Evolutionary conservation across 768 basidiomycete genomes (phyloP).

Genomic region (Mycena capillaripes): DNA sequence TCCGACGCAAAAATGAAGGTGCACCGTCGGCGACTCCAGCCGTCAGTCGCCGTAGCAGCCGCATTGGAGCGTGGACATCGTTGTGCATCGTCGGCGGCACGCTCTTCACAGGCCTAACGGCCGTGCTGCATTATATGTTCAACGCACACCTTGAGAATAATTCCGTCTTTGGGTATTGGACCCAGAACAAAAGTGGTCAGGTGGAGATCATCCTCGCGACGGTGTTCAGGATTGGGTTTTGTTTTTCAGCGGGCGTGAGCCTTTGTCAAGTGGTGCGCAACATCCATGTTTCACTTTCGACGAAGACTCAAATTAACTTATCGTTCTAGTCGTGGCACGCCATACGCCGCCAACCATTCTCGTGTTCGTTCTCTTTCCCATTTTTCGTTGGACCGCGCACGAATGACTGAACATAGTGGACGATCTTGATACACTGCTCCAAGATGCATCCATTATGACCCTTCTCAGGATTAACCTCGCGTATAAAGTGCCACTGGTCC

Average conservation of each 20-base stretch:
- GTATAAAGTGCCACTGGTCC: too few relatives aligned
- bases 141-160: not conserved
- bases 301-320: not conserved
- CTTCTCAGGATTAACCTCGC: too few relatives aligned
- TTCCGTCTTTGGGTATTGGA: conserved; percentile 5
- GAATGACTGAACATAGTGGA: not conserved
- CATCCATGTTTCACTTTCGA: too few relatives aligned
- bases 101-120: not conserved
- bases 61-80: not conserved
- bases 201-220: not conserved
- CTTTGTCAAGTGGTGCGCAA: conserved; percentile 10
- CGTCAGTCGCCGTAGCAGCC: too few relatives aligned
- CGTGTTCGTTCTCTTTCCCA: not conserved
- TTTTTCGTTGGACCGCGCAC: not conserved
- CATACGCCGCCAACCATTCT: conserved; percentile 13
- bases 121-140: not conserved
- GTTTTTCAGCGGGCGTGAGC: conserved; percentile 12
- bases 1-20: too few relatives aligned
- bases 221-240: conserved; percentile 3
- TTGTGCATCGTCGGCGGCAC: not conserved
- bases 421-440: not conserved
- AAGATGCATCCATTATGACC: too few relatives aligned
- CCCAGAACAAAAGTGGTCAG: not conserved
- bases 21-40: too few relatives aligned
- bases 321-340: conserved; percentile 5